phyloP scores from a whole-genome alignment of 305 asterid species.

The Fraxinus xanthoxyloides region DNA sequence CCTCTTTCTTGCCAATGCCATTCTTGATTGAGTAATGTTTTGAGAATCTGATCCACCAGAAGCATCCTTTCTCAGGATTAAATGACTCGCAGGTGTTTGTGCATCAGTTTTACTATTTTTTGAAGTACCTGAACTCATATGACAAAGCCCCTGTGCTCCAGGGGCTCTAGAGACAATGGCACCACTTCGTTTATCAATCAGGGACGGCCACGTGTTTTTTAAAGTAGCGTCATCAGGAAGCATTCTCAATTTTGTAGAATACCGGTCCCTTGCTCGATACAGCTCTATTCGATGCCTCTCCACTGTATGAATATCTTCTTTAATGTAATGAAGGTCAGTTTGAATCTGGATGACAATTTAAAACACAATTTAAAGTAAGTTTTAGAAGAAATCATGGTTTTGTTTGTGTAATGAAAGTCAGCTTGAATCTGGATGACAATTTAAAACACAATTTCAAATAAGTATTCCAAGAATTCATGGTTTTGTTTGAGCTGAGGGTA shows the following conservation, averaged over 20 bases:
- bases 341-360: conserved; percentile 49
- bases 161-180: conserved; percentile 33
- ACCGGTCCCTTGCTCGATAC: conserved; percentile 61
- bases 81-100: conserved; percentile 51
- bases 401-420: conserved; percentile 57
- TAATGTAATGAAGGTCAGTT: conserved; percentile 69
- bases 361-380: conserved; percentile 5
- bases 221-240: conserved; percentile 45
- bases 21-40: conserved; percentile 56
- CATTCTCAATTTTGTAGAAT: conserved; percentile 48
- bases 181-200: conserved; percentile 44
- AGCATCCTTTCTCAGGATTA: conserved; percentile 42
- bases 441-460: conserved; percentile 4
- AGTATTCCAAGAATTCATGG: not conserved
- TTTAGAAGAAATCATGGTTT: not conserved
- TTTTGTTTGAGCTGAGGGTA: not conserved
- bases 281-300: conserved; percentile 74
- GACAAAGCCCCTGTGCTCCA: conserved; percentile 43
- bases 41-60: conserved; percentile 54
- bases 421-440: conserved; percentile 52
- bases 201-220: conserved; percentile 43
- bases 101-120: conserved; percentile 48
- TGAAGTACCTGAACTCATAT: conserved; percentile 37
- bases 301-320: conserved; percentile 76
- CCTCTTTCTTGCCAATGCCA: conserved; percentile 59